Evolutionary conservation across 1,284 basidiomycete species (phyloP), one percentile per base, ranked within the genome.

Genomic region (Entoloma clypeatum): DNA sequence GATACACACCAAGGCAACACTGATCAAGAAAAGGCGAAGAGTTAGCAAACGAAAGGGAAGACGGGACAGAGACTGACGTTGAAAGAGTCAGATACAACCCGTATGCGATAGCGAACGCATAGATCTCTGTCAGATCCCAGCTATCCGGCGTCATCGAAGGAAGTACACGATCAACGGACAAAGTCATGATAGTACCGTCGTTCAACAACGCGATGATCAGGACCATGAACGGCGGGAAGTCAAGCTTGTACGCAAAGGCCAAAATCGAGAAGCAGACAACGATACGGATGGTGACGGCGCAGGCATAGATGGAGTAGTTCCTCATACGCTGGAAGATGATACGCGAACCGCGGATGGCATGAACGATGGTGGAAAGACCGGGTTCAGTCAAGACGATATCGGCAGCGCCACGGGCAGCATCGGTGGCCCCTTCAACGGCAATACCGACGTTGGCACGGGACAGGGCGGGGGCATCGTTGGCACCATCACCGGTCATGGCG

Each of bases 171-270:
- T 98, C 94, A 47, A 97, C 87, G 21, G 92, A 96, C 52, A 98
- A 78, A 8, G 94, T 98, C 93, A 98, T 97, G 78, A 98, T 95
- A 54, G 94, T 96, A 67, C 94, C 94, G 64, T 97, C 94, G 69
- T 98, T 98, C 55, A 97, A 74, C 39, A 97, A 77, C 47, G 94
- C 93, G 54, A 98, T 95, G 68, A 98, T 90, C 65, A 97, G 86
- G 52, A 98, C 84, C 94, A 98, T 97, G 83, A 98, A 98, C 11
- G 94, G 92, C 58, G 94, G 94, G 90, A 98, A 98, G 69, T 95
- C 88, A 67, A 93, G 92, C 74, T 87, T 83, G 85, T 93, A 97
- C 45, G 86, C 86, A 64, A 97, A 97, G 39, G 91, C 88, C 62
- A 98, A 79, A 69, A 97, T 83, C 55, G 93, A 82, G 72, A 98